Percentiles rank a stretch among this genome's conserved stretches.
phyloP scores from a whole-genome alignment of 768 basidiomycete genomes.

The Suillus subluteus region DNA sequence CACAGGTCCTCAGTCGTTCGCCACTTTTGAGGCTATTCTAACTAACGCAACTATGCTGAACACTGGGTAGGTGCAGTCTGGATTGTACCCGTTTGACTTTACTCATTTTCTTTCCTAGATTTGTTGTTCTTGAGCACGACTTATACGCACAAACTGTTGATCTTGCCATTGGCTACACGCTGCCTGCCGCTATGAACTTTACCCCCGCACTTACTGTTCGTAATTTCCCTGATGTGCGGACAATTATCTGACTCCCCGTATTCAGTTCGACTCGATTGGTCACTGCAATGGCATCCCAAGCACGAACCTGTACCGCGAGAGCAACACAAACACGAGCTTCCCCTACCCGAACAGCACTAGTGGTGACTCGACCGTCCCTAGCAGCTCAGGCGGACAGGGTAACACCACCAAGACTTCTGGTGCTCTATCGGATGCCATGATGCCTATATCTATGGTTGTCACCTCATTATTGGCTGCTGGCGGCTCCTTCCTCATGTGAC shows the following conservation, averaged over 20 bases:
- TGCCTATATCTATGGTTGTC: constrained; percentile 19
- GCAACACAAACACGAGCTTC: constrained; percentile 71
- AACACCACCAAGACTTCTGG: constrained; percentile 12
- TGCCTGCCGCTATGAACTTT: constrained; percentile 73
- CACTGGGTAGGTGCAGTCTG: constrained; percentile 51
- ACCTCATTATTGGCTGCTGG: constrained; percentile 20
- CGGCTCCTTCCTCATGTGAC: constrained; percentile 23
- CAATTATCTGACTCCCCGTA: constrained; percentile 8
- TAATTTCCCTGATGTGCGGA: not conserved
- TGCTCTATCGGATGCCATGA: constrained; percentile 17
- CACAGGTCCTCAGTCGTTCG: constrained; percentile 63
- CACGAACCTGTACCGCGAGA: constrained; percentile 82
- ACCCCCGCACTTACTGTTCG: constrained; percentile 67
- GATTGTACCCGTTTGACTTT: not conserved
- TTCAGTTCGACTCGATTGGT: constrained; percentile 74
- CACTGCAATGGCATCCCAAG: constrained; percentile 68
- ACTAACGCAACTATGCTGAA: constrained; percentile 60
- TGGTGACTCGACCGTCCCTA: constrained; percentile 18
- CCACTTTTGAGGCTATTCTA: constrained; percentile 76
- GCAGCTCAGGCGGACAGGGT: constrained; percentile 12
- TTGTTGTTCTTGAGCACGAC: constrained; percentile 91
- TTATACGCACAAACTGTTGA: constrained; percentile 85
- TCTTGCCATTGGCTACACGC: constrained; percentile 85
- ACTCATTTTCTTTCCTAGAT: constrained; percentile 44
- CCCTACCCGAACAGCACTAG: constrained; percentile 47